phyloP scores from a whole-genome alignment of 305 asterid species.

The Salvia sclarea region DNA sequence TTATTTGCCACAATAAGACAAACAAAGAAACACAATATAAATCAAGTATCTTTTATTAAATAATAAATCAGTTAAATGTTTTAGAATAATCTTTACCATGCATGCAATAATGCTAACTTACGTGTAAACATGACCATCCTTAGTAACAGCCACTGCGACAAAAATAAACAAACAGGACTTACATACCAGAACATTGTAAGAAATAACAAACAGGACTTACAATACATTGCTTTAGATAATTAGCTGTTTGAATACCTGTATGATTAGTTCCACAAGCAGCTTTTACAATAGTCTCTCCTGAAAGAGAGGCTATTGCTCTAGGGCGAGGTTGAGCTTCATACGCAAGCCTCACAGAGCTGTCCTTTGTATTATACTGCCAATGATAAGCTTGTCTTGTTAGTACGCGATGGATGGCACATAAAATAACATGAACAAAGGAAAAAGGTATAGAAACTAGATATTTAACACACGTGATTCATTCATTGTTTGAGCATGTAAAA shows the following conservation, averaged over 20 bases:
- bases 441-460: background rate
- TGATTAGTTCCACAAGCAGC: conserved; percentile 96
- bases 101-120: conserved; percentile 49
- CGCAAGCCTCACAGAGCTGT: conserved; percentile 93
- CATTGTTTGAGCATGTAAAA: conserved; percentile 16
- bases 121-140: conserved; percentile 93
- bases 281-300: conserved; percentile 87
- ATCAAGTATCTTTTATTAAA: conserved; percentile 19
- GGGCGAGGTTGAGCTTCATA: conserved; percentile 99
- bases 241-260: conserved; percentile 56
- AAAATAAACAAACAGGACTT: conserved; percentile 37
- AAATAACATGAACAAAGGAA: conserved; percentile 9
- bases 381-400: conserved; percentile 4
- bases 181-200: conserved; percentile 11
- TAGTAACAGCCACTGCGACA: conserved; percentile 83
- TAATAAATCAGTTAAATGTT: background rate
- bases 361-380: conserved; percentile 88
- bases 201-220: background rate
- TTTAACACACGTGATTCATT: background rate
- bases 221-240: conserved; percentile 8
- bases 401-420: conserved; percentile 9
- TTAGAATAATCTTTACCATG: conserved; percentile 22
- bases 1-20: conserved; percentile 25
- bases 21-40: conserved; percentile 19
- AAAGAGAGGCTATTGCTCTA: conserved; percentile 70